Evolutionary conservation across 176 grass and related monocot genomes (phyloP).

Genomic region (Bonia amplexicaulis): DNA sequence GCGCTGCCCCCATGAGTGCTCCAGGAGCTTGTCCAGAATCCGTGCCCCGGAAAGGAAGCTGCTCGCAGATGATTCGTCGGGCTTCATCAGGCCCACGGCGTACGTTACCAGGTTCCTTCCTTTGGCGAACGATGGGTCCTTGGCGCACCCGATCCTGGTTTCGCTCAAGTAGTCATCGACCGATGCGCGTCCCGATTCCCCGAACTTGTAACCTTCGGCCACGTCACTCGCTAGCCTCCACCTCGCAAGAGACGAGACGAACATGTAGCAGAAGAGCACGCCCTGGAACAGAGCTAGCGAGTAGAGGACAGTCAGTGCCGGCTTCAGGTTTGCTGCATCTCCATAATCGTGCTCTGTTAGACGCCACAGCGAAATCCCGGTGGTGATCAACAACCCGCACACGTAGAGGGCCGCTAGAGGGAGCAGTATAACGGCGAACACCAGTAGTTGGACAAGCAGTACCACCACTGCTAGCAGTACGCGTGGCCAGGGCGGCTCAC

Average conservation of each 20-base stretch:
- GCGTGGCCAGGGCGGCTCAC: too few relatives aligned
- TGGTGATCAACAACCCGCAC: neutral
- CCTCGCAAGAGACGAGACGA: rapidly evolving
- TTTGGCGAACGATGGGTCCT: neutral
- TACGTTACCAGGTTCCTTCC: neutral
- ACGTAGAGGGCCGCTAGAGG: neutral
- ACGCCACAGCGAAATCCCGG: neutral
- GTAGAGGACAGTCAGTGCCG: neutral
- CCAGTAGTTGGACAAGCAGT: neutral
- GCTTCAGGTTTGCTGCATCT: neutral
- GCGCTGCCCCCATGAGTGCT: neutral
- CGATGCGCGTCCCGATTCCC: too few relatives aligned
- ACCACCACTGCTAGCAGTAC: rapidly evolving
- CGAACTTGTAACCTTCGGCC: too few relatives aligned
- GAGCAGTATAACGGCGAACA: neutral
- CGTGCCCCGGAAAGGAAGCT: too few relatives aligned
- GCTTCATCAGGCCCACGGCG: too few relatives aligned
- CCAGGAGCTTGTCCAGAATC: too few relatives aligned
- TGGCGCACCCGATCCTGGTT: neutral
- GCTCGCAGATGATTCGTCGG: too few relatives aligned
- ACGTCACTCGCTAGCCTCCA: neutral
- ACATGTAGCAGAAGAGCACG: neutral
- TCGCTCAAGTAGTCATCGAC: neutral
- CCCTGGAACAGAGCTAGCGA: neutral
- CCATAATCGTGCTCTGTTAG: neutral